Conservation (phyloP, 2,329 filamentous ascomycete genomes). For the Coniosporium tulheliwenetii region DNA sequence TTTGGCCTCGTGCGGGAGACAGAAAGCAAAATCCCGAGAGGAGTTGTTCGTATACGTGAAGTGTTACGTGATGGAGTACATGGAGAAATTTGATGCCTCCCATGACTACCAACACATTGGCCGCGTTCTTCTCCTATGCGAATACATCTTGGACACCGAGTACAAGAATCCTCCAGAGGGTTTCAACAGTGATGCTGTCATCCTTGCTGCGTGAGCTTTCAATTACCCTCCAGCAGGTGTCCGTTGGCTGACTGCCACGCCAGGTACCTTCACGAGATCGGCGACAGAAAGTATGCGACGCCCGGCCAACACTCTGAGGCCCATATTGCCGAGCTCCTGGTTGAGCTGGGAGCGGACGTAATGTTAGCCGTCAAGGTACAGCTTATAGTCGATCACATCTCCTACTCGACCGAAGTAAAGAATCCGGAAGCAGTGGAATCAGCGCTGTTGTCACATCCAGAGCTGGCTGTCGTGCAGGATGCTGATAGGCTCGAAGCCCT, state of each 20-base stretch:
- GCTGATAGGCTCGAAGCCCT: constrained; percentile 86
- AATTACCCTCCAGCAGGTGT: not conserved
- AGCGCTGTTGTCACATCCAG: constrained; percentile 51
- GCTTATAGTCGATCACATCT: constrained; percentile 58
- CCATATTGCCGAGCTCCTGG: constrained; percentile 39
- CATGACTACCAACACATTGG: constrained; percentile 79
- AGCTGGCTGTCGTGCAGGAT: constrained; percentile 77
- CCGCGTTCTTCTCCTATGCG: constrained; percentile 61
- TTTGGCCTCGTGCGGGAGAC: too few species aligned
- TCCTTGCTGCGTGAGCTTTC: constrained; percentile 41
- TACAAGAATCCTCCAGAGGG: constrained; percentile 10
- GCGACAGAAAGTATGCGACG: constrained; percentile 64
- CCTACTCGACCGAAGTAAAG: constrained; percentile 58
- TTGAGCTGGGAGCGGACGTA: constrained; percentile 38
- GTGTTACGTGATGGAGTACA: constrained; percentile 52
- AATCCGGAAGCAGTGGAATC: constrained; percentile 35
- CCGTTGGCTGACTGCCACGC: not conserved
- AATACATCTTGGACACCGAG: constrained; percentile 43
- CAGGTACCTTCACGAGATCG: constrained; percentile 66
- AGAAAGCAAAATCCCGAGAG: too few species aligned
- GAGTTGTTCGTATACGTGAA: constrained; percentile 39
- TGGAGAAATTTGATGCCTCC: constrained; percentile 66
- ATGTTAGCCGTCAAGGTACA: constrained; percentile 53
- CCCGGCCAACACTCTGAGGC: constrained; percentile 32
- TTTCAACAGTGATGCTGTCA: constrained; percentile 42